Base-by-base conservation (phyloP, 495 filamentous ascomycete genomes). In the Penicillium waksmanii region DNA sequence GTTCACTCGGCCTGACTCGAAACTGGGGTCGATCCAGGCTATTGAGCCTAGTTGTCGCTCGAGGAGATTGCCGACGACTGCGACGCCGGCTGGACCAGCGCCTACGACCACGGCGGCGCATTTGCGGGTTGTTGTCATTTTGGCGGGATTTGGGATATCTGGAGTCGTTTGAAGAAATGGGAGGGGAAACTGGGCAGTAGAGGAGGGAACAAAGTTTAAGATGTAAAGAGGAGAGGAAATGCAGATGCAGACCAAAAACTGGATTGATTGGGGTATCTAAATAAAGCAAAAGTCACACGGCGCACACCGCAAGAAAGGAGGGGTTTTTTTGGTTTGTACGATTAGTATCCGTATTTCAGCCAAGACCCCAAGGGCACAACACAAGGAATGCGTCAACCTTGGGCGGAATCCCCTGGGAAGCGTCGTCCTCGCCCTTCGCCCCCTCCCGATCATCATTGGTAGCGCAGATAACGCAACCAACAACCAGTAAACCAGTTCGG, bases 81-180 rank as follows among this genome's bases (percentile, higher is more conserved):
- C 81, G 46, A 84, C 70, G 55, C 84, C 84, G 48, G 80, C 80
- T 9, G 84, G 81, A 35, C 84, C 84, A 46, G 79, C 81, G 54
- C 84, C 84, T 36, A 85, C 82, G 8, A 86, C 82, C 8, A 86
- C 77, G 0, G 82, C 81, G 19, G 75, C 74, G 61, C 73, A 80
- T 66, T 66, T 76, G 21, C 70, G 67, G 27, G 76, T 61, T 31
- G 71, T 49, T 36, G 71, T 49, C 74, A 78, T 78, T 60, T 40
- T 62, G 15, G 38, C 11, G 38, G 38, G 59, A 48, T 35, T 57
- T 33, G 25, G n/a, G 46, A 40, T 25, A 59, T 49, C 64, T 56
- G 18, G 46, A 27, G 15, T 48, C 27, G 23, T 23, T 23, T 23
- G 23, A 38, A 5, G 19, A 51, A n/a, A 17, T 18, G 27, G 40